A percentile compares a stretch with the other conserved stretches of the same genome.
Conservation (phyloP, 805 yeast genomes). For the Spathaspora arborariae region DNA sequence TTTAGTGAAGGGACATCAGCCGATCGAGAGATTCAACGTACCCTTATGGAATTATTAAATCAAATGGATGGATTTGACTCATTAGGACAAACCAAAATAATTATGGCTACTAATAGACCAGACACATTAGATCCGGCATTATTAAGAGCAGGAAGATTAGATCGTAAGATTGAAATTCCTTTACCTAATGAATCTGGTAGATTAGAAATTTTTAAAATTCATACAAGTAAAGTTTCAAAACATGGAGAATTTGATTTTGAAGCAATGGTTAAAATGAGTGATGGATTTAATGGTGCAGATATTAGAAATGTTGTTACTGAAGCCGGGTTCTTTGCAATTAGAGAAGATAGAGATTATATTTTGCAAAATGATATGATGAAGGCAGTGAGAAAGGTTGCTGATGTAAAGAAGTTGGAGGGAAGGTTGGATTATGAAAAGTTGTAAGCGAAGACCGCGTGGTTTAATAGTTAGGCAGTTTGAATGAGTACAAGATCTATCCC, state of each 20-base stretch:
- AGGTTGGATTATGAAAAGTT: conserved; percentile 92
- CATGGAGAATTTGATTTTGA: conserved; percentile 96
- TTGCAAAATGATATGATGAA: conserved; percentile 92
- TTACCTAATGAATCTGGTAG: conserved; percentile 96
- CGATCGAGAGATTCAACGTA: conserved; percentile 97
- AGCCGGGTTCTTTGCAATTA: conserved; percentile 96
- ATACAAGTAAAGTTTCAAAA: conserved; percentile 77
- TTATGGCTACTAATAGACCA: conserved; percentile 99
- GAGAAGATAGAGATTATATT: conserved; percentile 96
- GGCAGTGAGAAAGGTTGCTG: conserved; percentile 97
- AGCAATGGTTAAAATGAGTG: conserved; percentile 97
- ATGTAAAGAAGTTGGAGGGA: conserved; percentile 95
- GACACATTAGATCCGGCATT: conserved; percentile 97
- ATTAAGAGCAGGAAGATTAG: conserved; percentile 95
- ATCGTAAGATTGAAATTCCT: conserved; percentile 92
- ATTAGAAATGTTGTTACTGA: conserved; percentile 96
- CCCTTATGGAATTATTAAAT: conserved; percentile 92
- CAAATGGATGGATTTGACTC: conserved; percentile 99
- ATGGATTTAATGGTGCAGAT: conserved; percentile 98
- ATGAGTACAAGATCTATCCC: no score
- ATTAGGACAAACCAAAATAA: conserved; percentile 93
- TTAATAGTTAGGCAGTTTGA: no score
- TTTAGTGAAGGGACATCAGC: conserved; percentile 98
- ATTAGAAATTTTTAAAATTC: conserved; percentile 90
- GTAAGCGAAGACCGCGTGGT: no score